A percentile compares a stretch with the other conserved stretches of the same genome.
These are phyloP conservation scores for Phytophthora hybrid DNA, from an alignment of 352 stramenopile genomes.

Conservation along the genomic window DNA sequence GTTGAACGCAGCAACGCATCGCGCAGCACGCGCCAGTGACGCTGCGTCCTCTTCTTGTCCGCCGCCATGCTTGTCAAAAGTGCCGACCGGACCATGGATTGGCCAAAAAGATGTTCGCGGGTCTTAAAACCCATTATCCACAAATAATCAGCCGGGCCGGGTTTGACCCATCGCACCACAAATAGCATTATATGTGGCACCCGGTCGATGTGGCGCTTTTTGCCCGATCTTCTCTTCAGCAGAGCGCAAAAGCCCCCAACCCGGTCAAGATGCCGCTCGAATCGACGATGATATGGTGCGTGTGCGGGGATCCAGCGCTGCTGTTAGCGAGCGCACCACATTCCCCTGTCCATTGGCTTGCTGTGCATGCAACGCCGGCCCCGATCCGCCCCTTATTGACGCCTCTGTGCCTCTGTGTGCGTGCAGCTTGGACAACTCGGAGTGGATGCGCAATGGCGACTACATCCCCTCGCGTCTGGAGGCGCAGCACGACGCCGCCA, in stretches of 20 bases:
- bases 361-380: neutral
- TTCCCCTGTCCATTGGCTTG: slow-evolving; percentile 7
- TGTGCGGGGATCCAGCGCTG: neutral
- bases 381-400: slow-evolving; percentile 11
- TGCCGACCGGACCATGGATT: neutral
- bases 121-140: no score
- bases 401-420: slow-evolving; percentile 12
- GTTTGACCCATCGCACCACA: neutral
- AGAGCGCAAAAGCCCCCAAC: slow-evolving; percentile 26
- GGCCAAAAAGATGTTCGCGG: neutral
- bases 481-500: slow-evolving; percentile 98
- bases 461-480: slow-evolving; percentile 98
- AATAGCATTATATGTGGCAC: neutral
- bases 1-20: slow-evolving; percentile 58
- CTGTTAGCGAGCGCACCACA: neutral
- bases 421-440: slow-evolving; percentile 95
- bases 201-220: neutral
- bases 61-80: slow-evolving; percentile 32
- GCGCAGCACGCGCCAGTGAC: slow-evolving; percentile 78
- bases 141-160: neutral
- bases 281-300: slow-evolving; percentile 91
- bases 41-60: slow-evolving; percentile 46
- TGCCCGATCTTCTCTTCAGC: slow-evolving; percentile 38
- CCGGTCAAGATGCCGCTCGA: slow-evolving; percentile 80
- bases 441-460: slow-evolving; percentile 99